Evolutionary conservation across 192 early-diverging fungal genomes (phyloP).

Genomic region (Mortierella antarctica): DNA sequence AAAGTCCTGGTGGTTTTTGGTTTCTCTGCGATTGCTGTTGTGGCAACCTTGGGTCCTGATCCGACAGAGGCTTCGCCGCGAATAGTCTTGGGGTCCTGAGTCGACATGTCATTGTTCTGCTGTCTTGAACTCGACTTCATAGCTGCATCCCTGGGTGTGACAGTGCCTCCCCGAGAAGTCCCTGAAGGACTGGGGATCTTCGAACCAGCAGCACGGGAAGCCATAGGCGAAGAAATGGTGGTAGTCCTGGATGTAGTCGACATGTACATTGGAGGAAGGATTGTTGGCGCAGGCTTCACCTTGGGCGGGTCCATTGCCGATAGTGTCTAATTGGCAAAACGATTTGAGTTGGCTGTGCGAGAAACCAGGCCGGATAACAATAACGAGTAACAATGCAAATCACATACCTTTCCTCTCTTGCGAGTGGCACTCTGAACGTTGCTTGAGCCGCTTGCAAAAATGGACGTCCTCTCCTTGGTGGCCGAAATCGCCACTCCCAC

Average conservation of each 20-base stretch:
- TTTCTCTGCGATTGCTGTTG: constrained; percentile 6
- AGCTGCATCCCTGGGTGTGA: constrained; percentile 27
- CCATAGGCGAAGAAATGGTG: constrained; percentile 26
- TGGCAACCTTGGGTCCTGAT: constrained; percentile 2
- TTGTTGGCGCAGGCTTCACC: constrained; percentile 39
- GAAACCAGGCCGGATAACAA: neutral
- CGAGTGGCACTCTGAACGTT: constrained; percentile 17
- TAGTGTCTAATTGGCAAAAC: constrained; percentile 16
- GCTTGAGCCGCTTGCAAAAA: constrained; percentile 15
- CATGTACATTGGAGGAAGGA: constrained; percentile 54
- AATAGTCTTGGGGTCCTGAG: constrained; percentile 22
- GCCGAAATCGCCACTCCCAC: constrained; percentile 25
- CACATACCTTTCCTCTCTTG: constrained; percentile 47
- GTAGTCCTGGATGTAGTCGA: constrained; percentile 38
- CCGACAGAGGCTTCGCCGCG: constrained; percentile 12
- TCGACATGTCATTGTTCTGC: constrained; percentile 9
- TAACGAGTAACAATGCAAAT: neutral
- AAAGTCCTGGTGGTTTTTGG: constrained; percentile 44
- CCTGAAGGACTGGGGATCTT: constrained; percentile 51
- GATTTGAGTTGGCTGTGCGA: too few relatives aligned
- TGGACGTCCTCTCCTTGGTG: constrained; percentile 36
- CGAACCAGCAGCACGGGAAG: constrained; percentile 42
- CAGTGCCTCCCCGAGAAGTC: constrained; percentile 24
- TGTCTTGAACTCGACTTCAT: constrained; percentile 10
- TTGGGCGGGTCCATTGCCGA: constrained; percentile 53